These are phyloP conservation scores for Auricularia sp. DNA, from an alignment of 768 basidiomycete genomes.

Conservation along the genomic window DNA sequence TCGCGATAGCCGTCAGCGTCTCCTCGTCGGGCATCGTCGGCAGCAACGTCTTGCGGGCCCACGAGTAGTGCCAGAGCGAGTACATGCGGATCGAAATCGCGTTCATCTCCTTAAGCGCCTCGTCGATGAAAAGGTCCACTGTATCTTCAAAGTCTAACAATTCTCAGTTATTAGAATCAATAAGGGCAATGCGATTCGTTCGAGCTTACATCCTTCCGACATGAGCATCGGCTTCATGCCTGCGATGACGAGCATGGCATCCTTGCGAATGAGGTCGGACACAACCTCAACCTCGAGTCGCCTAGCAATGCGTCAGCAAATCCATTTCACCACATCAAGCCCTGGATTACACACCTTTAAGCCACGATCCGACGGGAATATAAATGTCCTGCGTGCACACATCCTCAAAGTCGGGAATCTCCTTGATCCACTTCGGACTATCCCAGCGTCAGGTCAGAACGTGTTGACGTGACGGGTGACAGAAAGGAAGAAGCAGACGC, in stretches of 20 bases:
- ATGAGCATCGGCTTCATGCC: constrained; percentile 19
- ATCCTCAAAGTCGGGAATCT: constrained; percentile 13
- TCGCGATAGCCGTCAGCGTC: not conserved
- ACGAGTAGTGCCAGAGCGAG: constrained; percentile 23
- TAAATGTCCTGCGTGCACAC: constrained; percentile 23
- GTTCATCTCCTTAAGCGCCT: constrained; percentile 17
- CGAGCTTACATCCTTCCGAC: constrained; percentile 4
- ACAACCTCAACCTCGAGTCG: constrained; percentile 16
- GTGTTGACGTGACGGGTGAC: constrained; percentile 4
- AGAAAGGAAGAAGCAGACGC: not conserved
- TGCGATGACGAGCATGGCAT: constrained; percentile 14
- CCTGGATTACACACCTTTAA: constrained; percentile 13
- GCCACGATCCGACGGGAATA: constrained; percentile 24
- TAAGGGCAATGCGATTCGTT: not conserved
- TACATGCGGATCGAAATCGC: constrained; percentile 18
- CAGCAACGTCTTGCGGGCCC: constrained; percentile 13
- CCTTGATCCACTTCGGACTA: constrained; percentile 1
- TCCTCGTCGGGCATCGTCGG: not conserved
- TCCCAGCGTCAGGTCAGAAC: constrained; percentile 18
- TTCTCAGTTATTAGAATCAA: constrained; percentile 4
- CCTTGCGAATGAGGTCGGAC: constrained; percentile 21
- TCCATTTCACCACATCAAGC: not conserved
- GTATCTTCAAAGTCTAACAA: constrained; percentile 4
- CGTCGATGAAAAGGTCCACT: constrained; percentile 13
- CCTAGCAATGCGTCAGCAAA: constrained; percentile 4